Evolutionary conservation across 106 monocot genomes (phyloP).

Genomic region (Phalaenopsis equestris): DNA sequence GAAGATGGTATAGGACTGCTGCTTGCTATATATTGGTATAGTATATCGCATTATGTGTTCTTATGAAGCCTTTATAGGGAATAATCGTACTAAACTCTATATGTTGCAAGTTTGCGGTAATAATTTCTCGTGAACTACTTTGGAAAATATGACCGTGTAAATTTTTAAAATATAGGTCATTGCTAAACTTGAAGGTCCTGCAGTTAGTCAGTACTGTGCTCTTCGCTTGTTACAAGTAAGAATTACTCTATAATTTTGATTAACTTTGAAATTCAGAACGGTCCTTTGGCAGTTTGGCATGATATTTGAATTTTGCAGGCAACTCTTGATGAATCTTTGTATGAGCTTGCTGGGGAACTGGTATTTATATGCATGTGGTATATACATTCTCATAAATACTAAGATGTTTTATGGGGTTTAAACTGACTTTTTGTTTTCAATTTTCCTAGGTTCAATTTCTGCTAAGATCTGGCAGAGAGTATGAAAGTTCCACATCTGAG

Average conservation of each 20-base stretch:
- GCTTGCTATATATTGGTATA: slow-evolving; percentile 99
- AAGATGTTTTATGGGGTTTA: background rate
- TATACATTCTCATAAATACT: background rate
- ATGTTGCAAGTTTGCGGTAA: background rate
- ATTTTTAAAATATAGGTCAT: slow-evolving; percentile 58
- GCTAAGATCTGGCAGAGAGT: slow-evolving; percentile 93
- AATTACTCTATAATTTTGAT: background rate
- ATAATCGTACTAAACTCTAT: background rate
- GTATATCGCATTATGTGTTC: background rate
- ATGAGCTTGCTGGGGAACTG: slow-evolving; percentile 99
- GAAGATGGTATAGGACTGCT: slow-evolving; percentile 97
- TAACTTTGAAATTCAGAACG: background rate
- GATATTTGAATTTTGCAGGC: slow-evolving; percentile 40
- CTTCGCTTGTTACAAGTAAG: slow-evolving; percentile 91
- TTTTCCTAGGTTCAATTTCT: slow-evolving; percentile 75
- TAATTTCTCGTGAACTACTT: background rate
- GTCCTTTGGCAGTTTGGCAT: background rate
- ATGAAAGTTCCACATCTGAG: slow-evolving; percentile 67
- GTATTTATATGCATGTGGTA: slow-evolving; percentile 38
- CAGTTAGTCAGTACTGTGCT: slow-evolving; percentile 99
- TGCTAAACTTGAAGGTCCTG: slow-evolving; percentile 98
- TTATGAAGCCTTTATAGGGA: background rate
- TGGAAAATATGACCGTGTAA: background rate
- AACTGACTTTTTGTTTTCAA: background rate
- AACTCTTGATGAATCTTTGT: slow-evolving; percentile 93